A percentile compares a stretch with the other conserved stretches of the same genome.
These are phyloP conservation scores for Ceratobasidium theobromae DNA, from an alignment of 1,284 basidiomycete species.

Conservation along the genomic window DNA sequence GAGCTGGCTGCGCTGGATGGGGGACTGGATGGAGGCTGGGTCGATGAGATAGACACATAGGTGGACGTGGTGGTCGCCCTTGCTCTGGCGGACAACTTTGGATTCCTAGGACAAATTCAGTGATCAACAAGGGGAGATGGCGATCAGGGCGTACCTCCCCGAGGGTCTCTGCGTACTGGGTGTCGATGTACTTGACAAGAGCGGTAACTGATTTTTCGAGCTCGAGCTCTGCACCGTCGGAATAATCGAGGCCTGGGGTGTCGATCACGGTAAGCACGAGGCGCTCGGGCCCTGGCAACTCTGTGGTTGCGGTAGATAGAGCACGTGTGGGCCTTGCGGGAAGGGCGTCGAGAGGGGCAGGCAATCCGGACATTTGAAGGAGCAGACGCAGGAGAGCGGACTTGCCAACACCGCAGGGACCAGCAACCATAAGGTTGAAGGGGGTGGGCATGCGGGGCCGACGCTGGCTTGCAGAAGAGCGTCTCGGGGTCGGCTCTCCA, in stretches of 20 bases:
- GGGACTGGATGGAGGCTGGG: conserved; percentile 61
- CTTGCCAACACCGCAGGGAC: conserved; percentile 77
- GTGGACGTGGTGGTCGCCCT: conserved; percentile 81
- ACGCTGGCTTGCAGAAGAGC: conserved; percentile 49
- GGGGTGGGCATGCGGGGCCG: conserved; percentile 66
- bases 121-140: neutral
- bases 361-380: conserved; percentile 26
- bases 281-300: conserved; percentile 68
- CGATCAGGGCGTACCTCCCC: conserved; percentile 59
- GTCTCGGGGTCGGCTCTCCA: conserved; percentile 47
- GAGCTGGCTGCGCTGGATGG: conserved; percentile 45
- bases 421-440: conserved; percentile 83
- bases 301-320: conserved; percentile 66
- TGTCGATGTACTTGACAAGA: conserved; percentile 72
- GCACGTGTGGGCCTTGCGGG: conserved; percentile 59
- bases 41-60: conserved; percentile 83
- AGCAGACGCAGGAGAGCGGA: conserved; percentile 64
- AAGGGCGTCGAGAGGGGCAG: conserved; percentile 47
- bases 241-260: conserved; percentile 76
- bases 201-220: conserved; percentile 71
- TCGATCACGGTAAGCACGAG: conserved; percentile 74
- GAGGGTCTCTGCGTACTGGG: conserved; percentile 78
- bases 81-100: conserved; percentile 78
- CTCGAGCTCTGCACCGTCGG: conserved; percentile 66
- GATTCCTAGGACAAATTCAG: conserved; percentile 57